Base-by-base conservation (phyloP, 768 basidiomycete genomes). In the Clitopilus passeckerianus region DNA sequence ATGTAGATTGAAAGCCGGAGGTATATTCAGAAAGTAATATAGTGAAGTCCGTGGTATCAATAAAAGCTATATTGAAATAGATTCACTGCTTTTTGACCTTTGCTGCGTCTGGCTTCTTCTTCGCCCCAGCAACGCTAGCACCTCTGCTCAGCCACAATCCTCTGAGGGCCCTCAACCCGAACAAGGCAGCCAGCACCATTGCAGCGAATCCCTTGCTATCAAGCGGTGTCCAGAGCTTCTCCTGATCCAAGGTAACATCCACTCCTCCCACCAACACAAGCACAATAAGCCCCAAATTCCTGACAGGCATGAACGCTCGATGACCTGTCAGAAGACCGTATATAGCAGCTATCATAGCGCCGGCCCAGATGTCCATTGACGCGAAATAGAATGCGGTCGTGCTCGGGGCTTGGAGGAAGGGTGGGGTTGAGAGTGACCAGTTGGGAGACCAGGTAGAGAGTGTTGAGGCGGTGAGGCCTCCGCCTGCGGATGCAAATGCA, bases 291-390 rank as follows among this genome's bases (percentile, higher is more conserved):
- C 46, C 24, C 34, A 52, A 15, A 37, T 30, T 15, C 27, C 56
- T 55, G 1, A 64, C 33, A 0, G 55, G 55, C 0, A 1, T 4
- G 43, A 66, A 67, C 37, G 65, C 62, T 16, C 27, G 34, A 14
- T 58, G 44, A 14, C 62, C 60, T 0, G 56, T 59, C 16, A 61
- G 24, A 2, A 56, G 24, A 16, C 58, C 66, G 54, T 64, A 55
- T 20, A 65, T 67, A 0, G 54, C 63, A 5, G 65, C 80, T 8
- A 77, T 77, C 2, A 82, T 61, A 7, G 79, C 74, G 37, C 83
- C 83, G 57, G 74, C 80, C 83, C 82, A 83, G 0, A 83, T 66
- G 62, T 83, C 83, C 16, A 83, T 65, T 1, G 76, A 79, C 7
- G 71, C 75, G 60, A 74, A 73, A 30, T 34, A 18, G 44, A 63